Evolutionary conservation across 2,329 filamentous ascomycete species (phyloP).

Genomic region (Diplodia scrobiculata): DNA sequence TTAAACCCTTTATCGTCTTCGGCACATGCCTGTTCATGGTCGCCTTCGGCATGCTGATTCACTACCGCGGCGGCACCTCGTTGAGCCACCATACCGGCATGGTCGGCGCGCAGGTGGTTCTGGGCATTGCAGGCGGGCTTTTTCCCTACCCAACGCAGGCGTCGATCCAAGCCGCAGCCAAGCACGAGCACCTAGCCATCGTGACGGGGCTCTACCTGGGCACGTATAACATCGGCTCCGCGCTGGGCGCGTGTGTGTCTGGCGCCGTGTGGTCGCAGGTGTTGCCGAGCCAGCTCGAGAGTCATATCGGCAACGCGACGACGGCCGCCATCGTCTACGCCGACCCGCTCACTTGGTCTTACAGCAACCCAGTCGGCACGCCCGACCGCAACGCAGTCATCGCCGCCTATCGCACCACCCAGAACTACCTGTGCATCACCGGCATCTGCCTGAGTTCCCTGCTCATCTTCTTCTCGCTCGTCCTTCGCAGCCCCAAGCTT

Average conservation of each 20-base stretch:
- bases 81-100: slow-evolving; percentile 56
- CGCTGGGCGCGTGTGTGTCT: slow-evolving; percentile 62
- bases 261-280: slow-evolving; percentile 65
- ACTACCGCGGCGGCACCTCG: slow-evolving; percentile 59
- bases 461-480: slow-evolving; percentile 51
- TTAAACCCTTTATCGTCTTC: slow-evolving; percentile 65
- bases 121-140: slow-evolving; percentile 65
- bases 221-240: slow-evolving; percentile 64
- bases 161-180: slow-evolving; percentile 55
- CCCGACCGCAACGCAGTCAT: slow-evolving; percentile 49
- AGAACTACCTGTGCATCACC: slow-evolving; percentile 54
- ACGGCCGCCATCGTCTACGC: slow-evolving; percentile 48
- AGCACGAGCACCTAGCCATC: slow-evolving; percentile 62
- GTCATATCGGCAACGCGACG: slow-evolving; percentile 45
- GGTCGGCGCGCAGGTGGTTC: slow-evolving; percentile 63
- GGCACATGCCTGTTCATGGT: slow-evolving; percentile 64
- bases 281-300: slow-evolving; percentile 52
- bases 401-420: slow-evolving; percentile 50
- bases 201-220: slow-evolving; percentile 66
- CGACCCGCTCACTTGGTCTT: slow-evolving; percentile 46
- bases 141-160: slow-evolving; percentile 59
- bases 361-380: slow-evolving; percentile 50
- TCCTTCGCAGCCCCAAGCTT: slow-evolving; percentile 52
- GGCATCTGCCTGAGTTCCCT: slow-evolving; percentile 54
- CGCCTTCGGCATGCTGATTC: slow-evolving; percentile 66